Base-by-base conservation (phyloP, 768 basidiomycete genomes). In the Boletellus emodensis region DNA sequence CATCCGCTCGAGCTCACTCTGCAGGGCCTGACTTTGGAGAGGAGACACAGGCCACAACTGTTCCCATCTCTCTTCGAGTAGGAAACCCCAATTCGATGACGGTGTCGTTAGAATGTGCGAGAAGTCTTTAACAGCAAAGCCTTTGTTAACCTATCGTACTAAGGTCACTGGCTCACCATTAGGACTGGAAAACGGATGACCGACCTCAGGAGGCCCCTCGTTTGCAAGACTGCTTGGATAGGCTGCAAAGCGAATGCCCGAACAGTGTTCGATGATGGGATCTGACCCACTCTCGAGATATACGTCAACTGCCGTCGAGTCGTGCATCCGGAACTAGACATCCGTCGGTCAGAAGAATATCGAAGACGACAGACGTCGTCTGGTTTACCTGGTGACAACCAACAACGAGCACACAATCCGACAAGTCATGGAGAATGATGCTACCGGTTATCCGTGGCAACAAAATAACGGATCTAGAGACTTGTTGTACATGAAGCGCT, bases 241-340 rank as follows among this genome's bases (percentile, higher is more conserved):
- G 1, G 63, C 55, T 3, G 80, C 71, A 57, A 95, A 93, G 6
- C 76, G 71, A 40, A 94, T 79, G 0, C 59, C 57, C 0, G 71
- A 70, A 58, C 83, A 92, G 54, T 85, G 74, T 61, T 95, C 93
- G 39, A 94, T 90, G 65, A 91, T 75, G 1, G 92, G 91, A 40
- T 83, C 81, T 4, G 90, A 90, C 4, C 70, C 61, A 11, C 83
- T 80, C 6, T 78, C 71, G 3, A 94, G 75, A 58, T 86, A 84
- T 3, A 92, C 77, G 44, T 83, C 80, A 0, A 85, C 79, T 9
- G 72, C 52, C 0, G 62, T 73, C 1, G 92, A 91, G 17, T 77
- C 75, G 64, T 94, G 93, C 81, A 95, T 92, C 39, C 93, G 84
- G 63, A 93, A 92, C 93, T 95, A 62, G 17, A 37, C 14, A 43